Evolutionary conservation across 257 asterid genomes (phyloP), one percentile per base, ranked within the genome.

Genomic region (Handroanthus guayacan): DNA sequence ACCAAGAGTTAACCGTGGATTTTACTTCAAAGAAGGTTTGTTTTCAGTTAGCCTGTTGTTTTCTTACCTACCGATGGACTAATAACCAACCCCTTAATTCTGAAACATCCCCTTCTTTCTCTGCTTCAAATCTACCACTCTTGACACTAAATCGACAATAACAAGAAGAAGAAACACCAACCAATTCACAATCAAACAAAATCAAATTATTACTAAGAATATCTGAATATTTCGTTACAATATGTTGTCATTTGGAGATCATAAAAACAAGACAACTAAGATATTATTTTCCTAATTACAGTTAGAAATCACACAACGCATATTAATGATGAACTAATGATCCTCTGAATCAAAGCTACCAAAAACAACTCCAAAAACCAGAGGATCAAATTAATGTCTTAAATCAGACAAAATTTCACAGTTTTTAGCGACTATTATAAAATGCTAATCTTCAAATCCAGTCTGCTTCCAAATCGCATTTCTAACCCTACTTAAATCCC

Each of bases 401-500:
- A 62, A 60, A 34, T 37, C 47, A 20, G 63, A 61, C 3, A 18
- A 16, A 36, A 52, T 7, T 8, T 20, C 14, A 1, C 16, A 37
- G 20, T 13, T 11, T 7, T 2, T 9, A 54, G 10, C 3, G 5
- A 4, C 38, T 2, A 37, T 14, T 54, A 54, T 54, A 54, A 4
- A 38, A 20, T 2, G 38, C 37, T 76, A 87, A 80, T 95, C 99
- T 67, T 89, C 95, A 51, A 91, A 95, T 2, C 99, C 99, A 2
- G 83, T 91, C 44, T 87, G 81, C 68, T 95, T 91, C 98, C 96
- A 95, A 60, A 95, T 91, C 3, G 98, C 98, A 82, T 95, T 85
- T 77, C 99, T 85, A 9, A 95, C 95, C 78, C 93, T 75, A 64
- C 98, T 92, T 84, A 95, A 66, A 74, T 95, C 99, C 83, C 99